Evolutionary conservation across 345 rosid genomes (phyloP).

Genomic region (Sapria himalayana): DNA sequence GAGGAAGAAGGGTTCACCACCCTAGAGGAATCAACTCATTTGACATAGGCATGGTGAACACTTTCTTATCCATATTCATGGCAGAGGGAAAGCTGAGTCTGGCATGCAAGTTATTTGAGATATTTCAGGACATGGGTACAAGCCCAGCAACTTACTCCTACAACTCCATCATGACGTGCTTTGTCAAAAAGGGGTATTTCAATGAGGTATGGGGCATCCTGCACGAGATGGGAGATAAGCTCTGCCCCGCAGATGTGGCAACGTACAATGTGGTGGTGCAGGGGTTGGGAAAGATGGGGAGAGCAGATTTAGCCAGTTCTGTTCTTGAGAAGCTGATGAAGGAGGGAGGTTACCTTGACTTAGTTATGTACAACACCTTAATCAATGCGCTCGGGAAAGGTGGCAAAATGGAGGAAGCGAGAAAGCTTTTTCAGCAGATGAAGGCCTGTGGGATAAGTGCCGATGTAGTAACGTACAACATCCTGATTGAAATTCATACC

Average conservation of each 20-base stretch:
- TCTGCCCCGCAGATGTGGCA: conserved; percentile 50
- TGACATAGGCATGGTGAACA: conserved; percentile 70
- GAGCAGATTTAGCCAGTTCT: conserved; percentile 58
- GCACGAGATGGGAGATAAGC: conserved; percentile 43
- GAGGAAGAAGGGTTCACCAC: conserved; percentile 39
- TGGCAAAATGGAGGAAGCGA: conserved; percentile 52
- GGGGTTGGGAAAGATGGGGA: conserved; percentile 72
- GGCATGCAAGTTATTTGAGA: conserved; percentile 84
- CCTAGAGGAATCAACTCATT: conserved; percentile 27
- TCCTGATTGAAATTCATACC: conserved; percentile 65
- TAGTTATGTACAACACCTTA: conserved; percentile 82
- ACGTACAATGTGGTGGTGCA: conserved; percentile 77
- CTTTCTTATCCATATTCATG: conserved; percentile 59
- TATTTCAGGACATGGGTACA: conserved; percentile 39
- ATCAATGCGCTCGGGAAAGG: conserved; percentile 71
- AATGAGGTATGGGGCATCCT: conserved; percentile 47
- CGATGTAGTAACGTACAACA: conserved; percentile 70
- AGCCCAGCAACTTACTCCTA: conserved; percentile 51
- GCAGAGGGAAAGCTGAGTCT: conserved; percentile 69
- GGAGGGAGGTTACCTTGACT: conserved; percentile 74
- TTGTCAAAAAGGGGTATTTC: conserved; percentile 66
- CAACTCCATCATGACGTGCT: conserved; percentile 75
- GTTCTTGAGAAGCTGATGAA: conserved; percentile 45
- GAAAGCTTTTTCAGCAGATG: conserved; percentile 56
- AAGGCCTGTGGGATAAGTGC: conserved; percentile 45